phyloP scores from a whole-genome alignment of 2,329 filamentous ascomycete genomes.

The Talaromyces albobiverticillius region DNA sequence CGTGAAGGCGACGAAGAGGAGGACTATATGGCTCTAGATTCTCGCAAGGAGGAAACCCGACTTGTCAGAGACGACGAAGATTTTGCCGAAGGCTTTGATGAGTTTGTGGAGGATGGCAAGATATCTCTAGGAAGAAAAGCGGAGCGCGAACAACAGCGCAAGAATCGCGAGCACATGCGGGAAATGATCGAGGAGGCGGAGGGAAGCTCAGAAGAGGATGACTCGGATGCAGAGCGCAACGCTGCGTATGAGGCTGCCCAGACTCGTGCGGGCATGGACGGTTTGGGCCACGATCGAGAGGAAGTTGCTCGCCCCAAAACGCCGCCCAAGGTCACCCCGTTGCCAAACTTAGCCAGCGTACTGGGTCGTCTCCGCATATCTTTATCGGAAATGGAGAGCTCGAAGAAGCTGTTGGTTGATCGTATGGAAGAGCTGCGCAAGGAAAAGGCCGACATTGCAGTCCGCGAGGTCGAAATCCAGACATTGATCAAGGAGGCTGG shows the following conservation, averaged over 20 bases:
- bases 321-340: conserved; percentile 70
- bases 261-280: conserved; percentile 76
- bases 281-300: conserved; percentile 54
- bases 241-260: conserved; percentile 87
- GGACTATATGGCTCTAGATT: conserved; percentile 47
- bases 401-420: conserved; percentile 58
- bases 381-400: conserved; percentile 61
- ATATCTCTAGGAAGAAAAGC: conserved; percentile 76
- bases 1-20: conserved; percentile 27
- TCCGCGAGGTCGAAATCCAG: conserved; percentile 77
- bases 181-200: conserved; percentile 80
- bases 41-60: conserved; percentile 64
- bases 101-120: conserved; percentile 81
- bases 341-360: conserved; percentile 70
- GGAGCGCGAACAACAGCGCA: conserved; percentile 65
- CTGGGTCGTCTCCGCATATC: conserved; percentile 62
- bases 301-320: conserved; percentile 48
- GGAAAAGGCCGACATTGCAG: conserved; percentile 66
- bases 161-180: conserved; percentile 73
- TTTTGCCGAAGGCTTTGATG: conserved; percentile 87
- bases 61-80: conserved; percentile 86
- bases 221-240: conserved; percentile 62
- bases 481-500: conserved; percentile 76
- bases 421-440: conserved; percentile 64
- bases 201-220: conserved; percentile 60